Conservation (phyloP, 805 yeast species). For the Ogataea nitratoaversa region DNA sequence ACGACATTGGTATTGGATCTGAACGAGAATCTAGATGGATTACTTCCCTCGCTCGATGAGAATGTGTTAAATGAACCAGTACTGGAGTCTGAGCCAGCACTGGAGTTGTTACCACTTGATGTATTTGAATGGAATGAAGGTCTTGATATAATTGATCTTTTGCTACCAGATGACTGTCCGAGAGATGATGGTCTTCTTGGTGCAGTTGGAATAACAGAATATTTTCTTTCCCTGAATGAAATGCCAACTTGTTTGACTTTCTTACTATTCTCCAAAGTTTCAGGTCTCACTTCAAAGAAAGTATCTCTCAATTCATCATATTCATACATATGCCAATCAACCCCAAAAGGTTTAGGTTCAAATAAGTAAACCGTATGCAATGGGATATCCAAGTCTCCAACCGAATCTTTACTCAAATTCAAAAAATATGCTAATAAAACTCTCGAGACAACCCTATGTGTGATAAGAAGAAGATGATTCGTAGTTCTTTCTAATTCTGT, state of each 20-base stretch:
- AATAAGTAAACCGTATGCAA: constrained; percentile 84
- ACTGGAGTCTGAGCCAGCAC: not conserved
- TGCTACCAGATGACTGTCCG: not conserved
- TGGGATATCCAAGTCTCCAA: constrained; percentile 90
- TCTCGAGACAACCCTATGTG: constrained; percentile 89
- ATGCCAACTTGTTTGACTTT: constrained; percentile 69
- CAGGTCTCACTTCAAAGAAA: constrained; percentile 61
- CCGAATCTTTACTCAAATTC: constrained; percentile 72
- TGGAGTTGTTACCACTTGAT: not conserved
- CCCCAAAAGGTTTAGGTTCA: constrained; percentile 94
- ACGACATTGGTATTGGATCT: constrained; percentile 15
- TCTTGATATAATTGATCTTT: constrained; percentile 6
- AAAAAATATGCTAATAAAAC: constrained; percentile 84
- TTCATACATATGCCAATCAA: constrained; percentile 87
- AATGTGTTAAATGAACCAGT: not conserved
- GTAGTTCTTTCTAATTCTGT: constrained; percentile 90
- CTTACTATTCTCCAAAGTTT: constrained; percentile 43
- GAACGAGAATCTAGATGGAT: constrained; percentile 5
- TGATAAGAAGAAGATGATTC: constrained; percentile 75
- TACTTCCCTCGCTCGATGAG: not conserved
- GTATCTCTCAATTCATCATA: constrained; percentile 74
- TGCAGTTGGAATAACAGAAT: constrained; percentile 74
- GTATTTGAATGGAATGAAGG: not conserved
- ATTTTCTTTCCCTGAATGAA: constrained; percentile 63
- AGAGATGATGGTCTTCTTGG: constrained; percentile 34